phyloP scores from a whole-genome alignment of 257 asterid genomes.

The Nemophila menziesii region DNA sequence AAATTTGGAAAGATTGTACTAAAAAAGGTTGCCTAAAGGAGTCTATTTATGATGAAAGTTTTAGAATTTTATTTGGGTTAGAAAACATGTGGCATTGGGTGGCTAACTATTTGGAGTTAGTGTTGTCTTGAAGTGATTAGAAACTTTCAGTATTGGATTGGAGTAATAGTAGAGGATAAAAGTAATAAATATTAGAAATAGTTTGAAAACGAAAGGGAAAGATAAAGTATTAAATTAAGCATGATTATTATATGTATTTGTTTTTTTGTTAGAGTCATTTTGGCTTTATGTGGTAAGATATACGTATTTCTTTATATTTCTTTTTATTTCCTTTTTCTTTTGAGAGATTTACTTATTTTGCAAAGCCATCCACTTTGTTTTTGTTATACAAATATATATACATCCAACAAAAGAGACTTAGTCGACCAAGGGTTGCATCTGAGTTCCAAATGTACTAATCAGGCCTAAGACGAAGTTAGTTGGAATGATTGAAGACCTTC shows the following conservation, averaged over 20 bases:
- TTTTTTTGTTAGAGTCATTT: too few species aligned
- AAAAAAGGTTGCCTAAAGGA: neutral
- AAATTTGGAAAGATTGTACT: neutral
- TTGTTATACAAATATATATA: too few species aligned
- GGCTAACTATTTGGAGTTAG: conserved; percentile 11
- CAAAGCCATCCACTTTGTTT: too few species aligned
- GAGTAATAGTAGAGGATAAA: neutral
- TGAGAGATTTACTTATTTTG: too few species aligned
- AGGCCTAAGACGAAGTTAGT: too few species aligned
- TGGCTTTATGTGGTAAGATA: neutral
- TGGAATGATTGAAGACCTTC: too few species aligned
- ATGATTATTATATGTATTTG: neutral
- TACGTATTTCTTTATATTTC: neutral
- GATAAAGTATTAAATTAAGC: neutral
- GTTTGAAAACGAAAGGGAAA: neutral
- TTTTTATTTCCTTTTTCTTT: too few species aligned
- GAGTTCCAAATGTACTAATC: too few species aligned
- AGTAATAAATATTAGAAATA: neutral
- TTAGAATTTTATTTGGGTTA: neutral
- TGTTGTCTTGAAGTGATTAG: neutral
- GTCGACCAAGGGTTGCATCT: too few species aligned
- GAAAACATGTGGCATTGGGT: conserved; percentile 3
- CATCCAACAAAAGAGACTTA: too few species aligned
- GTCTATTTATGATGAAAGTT: neutral
- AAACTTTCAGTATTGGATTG: neutral